Evolutionary conservation across 306 rosid species (phyloP), one percentile per base, ranked within the genome.

Genomic region (Sophora flavescens): DNA sequence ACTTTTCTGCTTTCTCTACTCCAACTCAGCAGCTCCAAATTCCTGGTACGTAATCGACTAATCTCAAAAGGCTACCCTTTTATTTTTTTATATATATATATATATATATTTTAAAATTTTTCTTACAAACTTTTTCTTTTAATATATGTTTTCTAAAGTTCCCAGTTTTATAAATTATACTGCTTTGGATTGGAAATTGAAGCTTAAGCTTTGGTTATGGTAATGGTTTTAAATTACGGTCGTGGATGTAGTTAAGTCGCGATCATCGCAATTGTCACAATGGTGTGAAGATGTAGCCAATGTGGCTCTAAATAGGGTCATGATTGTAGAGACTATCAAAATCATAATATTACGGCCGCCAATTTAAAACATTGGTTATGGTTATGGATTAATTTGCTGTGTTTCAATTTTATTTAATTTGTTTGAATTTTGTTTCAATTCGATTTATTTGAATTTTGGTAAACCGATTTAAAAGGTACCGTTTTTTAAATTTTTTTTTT

Each of bases 11-110:
- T 15, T 33, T 76, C 14, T n/a, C 81, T 26, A 8, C 45, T 48
- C 56, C 74, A 52, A 53, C 78, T 51, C 83, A 65, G 36, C 67
- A 81, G 58, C 72, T 70, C 10, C 76, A 50, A 28, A 16, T 22
- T 76, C 50, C 62, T 50, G 86, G 92, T 88, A 76, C 1, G 17
- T 1, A 30, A 39, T 39, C 45, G 2, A 8, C 5, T 6, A 6
- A 7, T 7, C 13, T 36, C 22, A 35, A 42, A 14, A 1, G 6
- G 3, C 11, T 9, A n/a, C 51, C 8, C 0, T 36, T 41, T 47
- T 41, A 4, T 32, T 22, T 8, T n/a, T n/a, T n/a, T 22, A 22
- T 22, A 22, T 22, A 22, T 22, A 26, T 33, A 3, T 22, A 22
- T 22, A 22, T 22, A 22, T 22, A 26, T 33, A 3, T 35, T 4